These are phyloP conservation scores for Cyclotella cryptica DNA, from an alignment of 108 stramenopile species.

Conservation along the genomic window DNA sequence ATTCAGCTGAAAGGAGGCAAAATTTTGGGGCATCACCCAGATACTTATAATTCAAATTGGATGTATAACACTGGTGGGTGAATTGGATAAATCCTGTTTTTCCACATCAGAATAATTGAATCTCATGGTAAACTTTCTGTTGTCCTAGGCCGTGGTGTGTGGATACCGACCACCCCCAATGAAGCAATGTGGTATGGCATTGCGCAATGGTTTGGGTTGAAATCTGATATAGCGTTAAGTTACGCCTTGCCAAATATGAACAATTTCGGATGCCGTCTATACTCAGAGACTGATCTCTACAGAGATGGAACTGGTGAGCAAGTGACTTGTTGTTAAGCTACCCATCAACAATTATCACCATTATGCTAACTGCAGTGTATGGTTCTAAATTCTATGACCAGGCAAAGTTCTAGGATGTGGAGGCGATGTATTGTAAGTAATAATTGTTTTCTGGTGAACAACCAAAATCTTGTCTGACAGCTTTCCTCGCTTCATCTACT, in stretches of 20 bases:
- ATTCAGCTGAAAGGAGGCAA: conserved; percentile 29
- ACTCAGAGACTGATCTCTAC: conserved; percentile 39
- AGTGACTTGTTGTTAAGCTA: neutral
- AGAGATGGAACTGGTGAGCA: conserved; percentile 11
- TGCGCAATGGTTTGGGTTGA: conserved; percentile 36
- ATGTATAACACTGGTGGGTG: conserved; percentile 19
- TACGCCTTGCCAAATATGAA: conserved; percentile 39
- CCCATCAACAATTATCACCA: neutral
- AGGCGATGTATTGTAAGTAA: conserved; percentile 12
- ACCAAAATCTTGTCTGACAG: no score
- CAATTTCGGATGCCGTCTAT: conserved; percentile 40
- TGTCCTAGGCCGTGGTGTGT: conserved; percentile 20
- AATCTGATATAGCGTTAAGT: conserved; percentile 2
- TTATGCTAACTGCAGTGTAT: neutral
- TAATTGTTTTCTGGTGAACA: no score
- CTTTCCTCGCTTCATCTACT: neutral
- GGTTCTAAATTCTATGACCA: neutral
- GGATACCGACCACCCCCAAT: conserved; percentile 48
- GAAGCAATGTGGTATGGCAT: conserved; percentile 27
- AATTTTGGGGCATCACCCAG: conserved; percentile 35
- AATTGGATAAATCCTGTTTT: neutral
- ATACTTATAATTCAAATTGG: conserved; percentile 10
- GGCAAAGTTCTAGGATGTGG: conserved; percentile 30
- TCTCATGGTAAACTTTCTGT: no score
- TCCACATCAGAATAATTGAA: no score